Conservation (phyloP, 2,329 filamentous ascomycete genomes). For the Aspergillus uvarum region DNA sequence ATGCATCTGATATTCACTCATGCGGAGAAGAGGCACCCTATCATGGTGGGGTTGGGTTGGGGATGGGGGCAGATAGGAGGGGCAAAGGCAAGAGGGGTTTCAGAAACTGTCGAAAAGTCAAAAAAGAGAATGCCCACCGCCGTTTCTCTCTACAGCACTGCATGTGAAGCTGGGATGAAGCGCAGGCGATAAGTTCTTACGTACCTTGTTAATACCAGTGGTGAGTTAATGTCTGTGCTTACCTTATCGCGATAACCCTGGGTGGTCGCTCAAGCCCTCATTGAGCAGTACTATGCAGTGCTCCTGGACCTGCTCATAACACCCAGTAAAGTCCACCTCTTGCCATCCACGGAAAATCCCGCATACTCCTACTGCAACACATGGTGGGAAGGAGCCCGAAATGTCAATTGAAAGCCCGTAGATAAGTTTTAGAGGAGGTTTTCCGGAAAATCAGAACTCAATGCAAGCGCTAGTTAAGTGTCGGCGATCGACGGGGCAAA, state of each 20-base stretch:
- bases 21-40: neutral
- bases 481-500: conserved; percentile 5
- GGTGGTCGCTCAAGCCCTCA: conserved; percentile 2
- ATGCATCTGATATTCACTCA: neutral
- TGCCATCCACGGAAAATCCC: neutral
- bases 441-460: neutral
- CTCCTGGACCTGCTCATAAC: neutral
- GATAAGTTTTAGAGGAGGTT: neutral
- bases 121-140: neutral
- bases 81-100: neutral
- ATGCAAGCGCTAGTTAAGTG: neutral
- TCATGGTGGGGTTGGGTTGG: neutral
- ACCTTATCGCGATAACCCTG: conserved; percentile 12
- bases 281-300: conserved; percentile 3
- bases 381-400: conserved; percentile 1
- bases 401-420: conserved; percentile 4
- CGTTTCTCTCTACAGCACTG: neutral
- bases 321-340: neutral
- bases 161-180: neutral
- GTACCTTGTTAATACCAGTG: neutral
- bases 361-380: neutral
- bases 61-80: too few species aligned
- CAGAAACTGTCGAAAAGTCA: neutral
- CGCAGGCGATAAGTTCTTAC: neutral
- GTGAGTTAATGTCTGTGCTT: conserved; percentile 7